Evolutionary conservation across 2,329 filamentous ascomycete genomes (phyloP).

Genomic region (Aspergillus novoparasiticus): DNA sequence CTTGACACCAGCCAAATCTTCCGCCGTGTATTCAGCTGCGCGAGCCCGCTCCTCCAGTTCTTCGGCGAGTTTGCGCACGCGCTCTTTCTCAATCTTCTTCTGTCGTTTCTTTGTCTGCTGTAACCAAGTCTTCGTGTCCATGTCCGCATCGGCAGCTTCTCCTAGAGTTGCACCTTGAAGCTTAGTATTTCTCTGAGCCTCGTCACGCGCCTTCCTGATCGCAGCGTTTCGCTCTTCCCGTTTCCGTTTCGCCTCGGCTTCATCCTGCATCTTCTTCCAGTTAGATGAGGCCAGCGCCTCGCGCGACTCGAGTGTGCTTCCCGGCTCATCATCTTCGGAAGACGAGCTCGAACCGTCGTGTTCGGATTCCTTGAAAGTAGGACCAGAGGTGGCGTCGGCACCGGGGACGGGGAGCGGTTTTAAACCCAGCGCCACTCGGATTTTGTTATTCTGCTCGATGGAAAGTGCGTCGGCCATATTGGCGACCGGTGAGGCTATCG

Average conservation of each 20-base stretch:
- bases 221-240: conserved; percentile 80
- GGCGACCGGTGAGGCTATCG: conserved; percentile 11
- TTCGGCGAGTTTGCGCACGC: conserved; percentile 70
- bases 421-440: conserved; percentile 85
- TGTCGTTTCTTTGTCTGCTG: conserved; percentile 89
- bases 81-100: conserved; percentile 79
- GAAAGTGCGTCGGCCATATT: conserved; percentile 62
- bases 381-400: conserved; percentile 49
- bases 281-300: conserved; percentile 47
- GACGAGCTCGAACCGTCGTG: conserved; percentile 48
- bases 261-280: conserved; percentile 65
- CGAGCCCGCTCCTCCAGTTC: conserved; percentile 78
- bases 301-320: conserved; percentile 78
- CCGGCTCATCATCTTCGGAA: conserved; percentile 66
- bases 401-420: conserved; percentile 86
- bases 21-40: conserved; percentile 76
- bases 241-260: conserved; percentile 70
- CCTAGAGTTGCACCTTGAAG: conserved; percentile 83
- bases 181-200: conserved; percentile 72
- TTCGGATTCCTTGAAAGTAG: conserved; percentile 58
- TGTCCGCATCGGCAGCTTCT: conserved; percentile 66
- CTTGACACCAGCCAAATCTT: conserved; percentile 85
- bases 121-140: conserved; percentile 85
- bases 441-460: conserved; percentile 92
- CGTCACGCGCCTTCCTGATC: conserved; percentile 84